Evolutionary conservation across 495 filamentous ascomycete species (phyloP).

Genomic region (Xanthoparmelia taractica): DNA sequence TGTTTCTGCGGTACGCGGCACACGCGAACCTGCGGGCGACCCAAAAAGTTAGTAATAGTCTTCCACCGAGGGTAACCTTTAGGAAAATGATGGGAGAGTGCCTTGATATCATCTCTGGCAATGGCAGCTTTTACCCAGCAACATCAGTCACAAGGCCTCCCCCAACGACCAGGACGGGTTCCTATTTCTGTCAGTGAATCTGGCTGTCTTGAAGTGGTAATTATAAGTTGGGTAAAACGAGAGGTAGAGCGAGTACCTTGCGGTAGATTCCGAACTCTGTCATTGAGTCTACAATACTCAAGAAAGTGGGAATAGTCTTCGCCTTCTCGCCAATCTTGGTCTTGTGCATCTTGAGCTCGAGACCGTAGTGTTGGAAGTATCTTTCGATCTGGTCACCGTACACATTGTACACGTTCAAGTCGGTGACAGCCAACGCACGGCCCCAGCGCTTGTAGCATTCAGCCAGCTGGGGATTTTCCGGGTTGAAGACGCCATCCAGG

Average conservation of each 20-base stretch:
- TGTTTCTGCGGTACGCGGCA: slow-evolving; percentile 47
- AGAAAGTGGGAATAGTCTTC: slow-evolving; percentile 53
- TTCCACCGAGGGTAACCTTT: slow-evolving; percentile 9
- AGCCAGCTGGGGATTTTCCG: slow-evolving; percentile 44
- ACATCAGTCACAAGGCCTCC: slow-evolving; percentile 60
- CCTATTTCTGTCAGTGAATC: slow-evolving; percentile 32
- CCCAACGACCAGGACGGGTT: slow-evolving; percentile 57
- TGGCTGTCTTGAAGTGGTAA: not conserved
- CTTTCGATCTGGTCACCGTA: slow-evolving; percentile 51
- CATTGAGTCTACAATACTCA: slow-evolving; percentile 56
- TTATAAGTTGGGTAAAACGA: slow-evolving; percentile 11
- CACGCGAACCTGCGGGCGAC: slow-evolving; percentile 47
- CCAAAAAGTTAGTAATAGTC: slow-evolving; percentile 19
- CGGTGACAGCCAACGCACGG: slow-evolving; percentile 51
- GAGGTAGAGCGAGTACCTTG: slow-evolving; percentile 35
- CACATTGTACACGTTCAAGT: slow-evolving; percentile 51
- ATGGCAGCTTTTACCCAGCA: slow-evolving; percentile 45
- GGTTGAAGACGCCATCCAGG: slow-evolving; percentile 53
- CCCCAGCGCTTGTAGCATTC: slow-evolving; percentile 51
- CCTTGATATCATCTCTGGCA: slow-evolving; percentile 37
- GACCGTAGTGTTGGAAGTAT: slow-evolving; percentile 48
- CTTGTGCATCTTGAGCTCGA: slow-evolving; percentile 52
- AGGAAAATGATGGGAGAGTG: slow-evolving; percentile 35
- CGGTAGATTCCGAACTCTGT: slow-evolving; percentile 56
- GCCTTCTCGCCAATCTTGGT: slow-evolving; percentile 59